A percentile compares a stretch with the other conserved stretches of the same genome.
These are phyloP conservation scores for Cladosporium sp. DNA, from an alignment of 2,329 filamentous ascomycete genomes.

Conservation along the genomic window DNA sequence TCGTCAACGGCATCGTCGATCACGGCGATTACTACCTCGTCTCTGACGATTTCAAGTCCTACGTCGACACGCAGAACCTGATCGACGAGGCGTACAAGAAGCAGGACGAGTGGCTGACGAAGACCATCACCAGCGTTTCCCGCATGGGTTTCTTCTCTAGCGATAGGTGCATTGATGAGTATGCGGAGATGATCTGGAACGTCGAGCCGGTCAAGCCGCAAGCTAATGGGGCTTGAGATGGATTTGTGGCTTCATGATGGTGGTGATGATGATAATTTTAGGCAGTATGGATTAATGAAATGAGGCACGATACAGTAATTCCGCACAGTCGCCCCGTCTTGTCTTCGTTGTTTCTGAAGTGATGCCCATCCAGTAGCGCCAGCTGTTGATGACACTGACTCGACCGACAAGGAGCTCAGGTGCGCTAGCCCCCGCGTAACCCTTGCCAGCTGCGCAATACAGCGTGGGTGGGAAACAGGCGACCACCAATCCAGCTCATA, in stretches of 20 bases:
- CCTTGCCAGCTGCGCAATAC: no score
- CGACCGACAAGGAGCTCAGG: no score
- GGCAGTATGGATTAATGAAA: not conserved
- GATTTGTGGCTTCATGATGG: not conserved
- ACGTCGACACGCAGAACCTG: conserved; percentile 82
- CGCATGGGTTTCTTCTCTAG: conserved; percentile 98
- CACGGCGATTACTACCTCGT: conserved; percentile 98
- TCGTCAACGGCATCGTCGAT: conserved; percentile 80
- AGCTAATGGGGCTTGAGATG: conserved; percentile 9
- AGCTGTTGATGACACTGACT: no score
- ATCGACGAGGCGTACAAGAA: conserved; percentile 91
- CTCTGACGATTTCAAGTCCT: conserved; percentile 94
- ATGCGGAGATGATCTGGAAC: conserved; percentile 97
- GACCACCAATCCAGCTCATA: no score
- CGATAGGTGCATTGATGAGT: conserved; percentile 94
- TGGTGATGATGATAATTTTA: not conserved
- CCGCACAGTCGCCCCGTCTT: no score
- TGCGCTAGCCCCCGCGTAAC: no score
- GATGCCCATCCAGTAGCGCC: no score
- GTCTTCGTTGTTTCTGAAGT: no score
- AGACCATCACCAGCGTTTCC: conserved; percentile 82
- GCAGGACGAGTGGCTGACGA: conserved; percentile 87
- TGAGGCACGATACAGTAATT: no score
- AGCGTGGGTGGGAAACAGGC: no score
- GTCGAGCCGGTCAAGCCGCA: conserved; percentile 64